Conservation (phyloP, 352 stramenopile species). For the Globisporangium canariense region DNA sequence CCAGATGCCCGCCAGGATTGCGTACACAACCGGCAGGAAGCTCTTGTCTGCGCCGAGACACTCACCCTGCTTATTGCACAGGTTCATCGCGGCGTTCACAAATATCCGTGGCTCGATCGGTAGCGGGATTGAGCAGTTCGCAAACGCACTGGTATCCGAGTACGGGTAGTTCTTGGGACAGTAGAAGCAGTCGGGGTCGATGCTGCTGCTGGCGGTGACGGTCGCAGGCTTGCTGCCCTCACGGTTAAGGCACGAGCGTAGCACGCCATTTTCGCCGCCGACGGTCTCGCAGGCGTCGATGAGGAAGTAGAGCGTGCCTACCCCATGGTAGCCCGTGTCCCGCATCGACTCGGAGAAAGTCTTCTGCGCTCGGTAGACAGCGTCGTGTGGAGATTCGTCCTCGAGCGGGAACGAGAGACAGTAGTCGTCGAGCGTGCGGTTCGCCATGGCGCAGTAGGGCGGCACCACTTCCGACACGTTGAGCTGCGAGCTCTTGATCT, state of each 20-base stretch:
- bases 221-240: slow-evolving; percentile 10
- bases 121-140: slow-evolving; percentile 24
- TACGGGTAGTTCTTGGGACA: slow-evolving; percentile 36
- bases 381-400: slow-evolving; percentile 30
- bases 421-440: slow-evolving; percentile 45
- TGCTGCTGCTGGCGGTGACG: neutral
- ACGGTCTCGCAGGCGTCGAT: slow-evolving; percentile 58
- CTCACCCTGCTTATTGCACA: slow-evolving; percentile 37
- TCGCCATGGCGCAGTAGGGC: slow-evolving; percentile 45
- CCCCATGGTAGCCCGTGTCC: slow-evolving; percentile 11
- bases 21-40: slow-evolving; percentile 33
- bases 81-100: slow-evolving; percentile 47
- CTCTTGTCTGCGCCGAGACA: slow-evolving; percentile 27
- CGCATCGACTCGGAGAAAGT: slow-evolving; percentile 16
- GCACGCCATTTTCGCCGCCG: slow-evolving; percentile 33
- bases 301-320: slow-evolving; percentile 34
- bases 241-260: slow-evolving; percentile 43
- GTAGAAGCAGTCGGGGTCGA: slow-evolving; percentile 35
- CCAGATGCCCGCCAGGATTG: slow-evolving; percentile 33
- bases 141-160: slow-evolving; percentile 20
- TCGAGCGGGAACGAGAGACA: slow-evolving; percentile 45
- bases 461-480: slow-evolving; percentile 17
- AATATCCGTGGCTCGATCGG: slow-evolving; percentile 31
- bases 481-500: slow-evolving; percentile 15
- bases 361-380: slow-evolving; percentile 38